phyloP scores from a whole-genome alignment of 129 eudicot genomes.

The Rutidosis leptorrhynchoides region DNA sequence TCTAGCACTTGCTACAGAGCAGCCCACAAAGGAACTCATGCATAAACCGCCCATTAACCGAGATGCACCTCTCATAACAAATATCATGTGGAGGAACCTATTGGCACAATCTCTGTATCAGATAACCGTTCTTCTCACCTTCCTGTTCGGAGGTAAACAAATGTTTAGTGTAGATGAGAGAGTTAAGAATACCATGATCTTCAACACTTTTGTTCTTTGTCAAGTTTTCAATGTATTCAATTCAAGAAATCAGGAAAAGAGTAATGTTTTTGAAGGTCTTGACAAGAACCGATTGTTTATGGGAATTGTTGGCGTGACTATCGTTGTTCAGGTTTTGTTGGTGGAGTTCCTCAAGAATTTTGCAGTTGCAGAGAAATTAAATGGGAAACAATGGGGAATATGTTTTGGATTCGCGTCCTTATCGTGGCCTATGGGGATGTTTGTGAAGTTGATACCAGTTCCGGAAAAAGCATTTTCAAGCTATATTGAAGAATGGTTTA shows the following conservation, averaged over 20 bases:
- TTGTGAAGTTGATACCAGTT: background rate
- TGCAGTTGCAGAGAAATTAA: background rate
- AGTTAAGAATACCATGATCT: background rate
- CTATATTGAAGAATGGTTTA: background rate
- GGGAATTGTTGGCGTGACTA: background rate
- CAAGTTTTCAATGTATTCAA: background rate
- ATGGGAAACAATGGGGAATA: background rate
- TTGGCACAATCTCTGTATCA: background rate
- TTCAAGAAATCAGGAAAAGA: background rate
- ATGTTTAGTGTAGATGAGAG: background rate
- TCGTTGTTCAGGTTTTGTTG: background rate
- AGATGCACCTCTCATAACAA: background rate
- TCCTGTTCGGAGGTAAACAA: slow-evolving; percentile 5
- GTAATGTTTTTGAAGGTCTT: slow-evolving; percentile 2
- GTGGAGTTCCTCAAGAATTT: background rate
- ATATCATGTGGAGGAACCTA: slow-evolving; percentile 8
- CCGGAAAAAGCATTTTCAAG: background rate
- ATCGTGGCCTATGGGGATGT: background rate
- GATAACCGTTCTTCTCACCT: background rate
- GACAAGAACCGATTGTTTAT: background rate
- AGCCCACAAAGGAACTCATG: background rate
- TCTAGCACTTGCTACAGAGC: background rate
- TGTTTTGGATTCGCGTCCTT: background rate
- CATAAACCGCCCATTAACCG: background rate
- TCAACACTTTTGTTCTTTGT: background rate